Evolutionary conservation across 2,329 filamentous ascomycete species (phyloP), one percentile per base, ranked within the genome.

Genomic region (Claviceps maximensis): DNA sequence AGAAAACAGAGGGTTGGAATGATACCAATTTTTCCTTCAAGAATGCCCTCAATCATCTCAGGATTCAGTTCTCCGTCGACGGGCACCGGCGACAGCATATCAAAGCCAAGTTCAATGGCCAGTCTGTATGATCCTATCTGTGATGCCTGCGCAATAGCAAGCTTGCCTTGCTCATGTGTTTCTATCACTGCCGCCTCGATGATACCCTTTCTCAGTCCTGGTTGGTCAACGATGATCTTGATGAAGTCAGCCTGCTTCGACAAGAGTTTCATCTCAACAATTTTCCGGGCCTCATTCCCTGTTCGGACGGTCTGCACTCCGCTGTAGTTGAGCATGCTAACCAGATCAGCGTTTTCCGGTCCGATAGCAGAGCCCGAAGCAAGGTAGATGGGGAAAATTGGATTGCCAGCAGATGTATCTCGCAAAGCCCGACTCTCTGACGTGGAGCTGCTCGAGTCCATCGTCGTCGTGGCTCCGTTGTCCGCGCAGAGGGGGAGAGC

Each of bases 31-130:
- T 56, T 50, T 12, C 21, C n/a, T 12, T 4, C 17, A 19, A 47
- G 45, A 23, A 54, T 49, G 55, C 55, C 13, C 21, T 36, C 41
- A 1, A 59, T 56, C 3, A 62, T 44, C 0, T 52, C 53, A 7
- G 50, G n/a, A 47, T 61, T 62, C 6, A 67, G 44, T 3, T 55
- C 49, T 31, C 57, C 59, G 44, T 64, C 61, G 50, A 65, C 57
- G 1, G 63, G 61, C 29, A 58, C 60, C 46, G 65, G 63, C 13
- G 61, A 62, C 23, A 67, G 49, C 33, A 63, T 38, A 48, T 67
- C 62, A 47, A 63, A 63, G 7, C 58, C 61, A 6, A 61, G 61
- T 8, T 52, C 45, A n/a, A 67, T 46, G 3, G 59, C 64, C 3
- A 60, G 58, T 15, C 49, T 45, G 50, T 64, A 65, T 0, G 63